phyloP scores from a whole-genome alignment of 768 basidiomycete species.

The Suillus luteus region DNA sequence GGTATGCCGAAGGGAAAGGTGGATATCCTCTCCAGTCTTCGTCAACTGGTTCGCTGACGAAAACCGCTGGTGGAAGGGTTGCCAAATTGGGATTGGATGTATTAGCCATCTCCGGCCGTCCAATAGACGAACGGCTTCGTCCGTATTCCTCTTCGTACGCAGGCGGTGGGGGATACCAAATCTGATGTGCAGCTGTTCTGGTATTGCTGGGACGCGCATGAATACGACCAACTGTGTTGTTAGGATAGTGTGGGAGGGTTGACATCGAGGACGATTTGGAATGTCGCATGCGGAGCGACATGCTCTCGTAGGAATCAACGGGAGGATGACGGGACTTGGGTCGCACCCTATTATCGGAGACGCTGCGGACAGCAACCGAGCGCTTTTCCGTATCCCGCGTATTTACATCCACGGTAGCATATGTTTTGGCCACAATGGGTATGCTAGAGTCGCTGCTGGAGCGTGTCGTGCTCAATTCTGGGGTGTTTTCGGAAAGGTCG shows the following conservation, averaged over 20 bases:
- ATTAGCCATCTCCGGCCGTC: conserved; percentile 17
- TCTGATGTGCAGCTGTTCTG: conserved; percentile 38
- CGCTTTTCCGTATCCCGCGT: conserved; percentile 15
- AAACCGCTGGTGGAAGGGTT: conserved; percentile 7
- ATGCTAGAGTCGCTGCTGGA: conserved; percentile 19
- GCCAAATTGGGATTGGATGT: conserved; percentile 10
- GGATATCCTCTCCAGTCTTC: conserved; percentile 78
- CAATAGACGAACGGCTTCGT: conserved; percentile 20
- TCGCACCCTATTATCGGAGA: conserved; percentile 20
- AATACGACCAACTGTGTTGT: conserved; percentile 23
- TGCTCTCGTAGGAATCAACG: conserved; percentile 12
- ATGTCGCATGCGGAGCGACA: conserved; percentile 15
- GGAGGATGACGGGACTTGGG: conserved; percentile 9
- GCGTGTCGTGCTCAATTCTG: conserved; percentile 6
- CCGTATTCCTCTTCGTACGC: conserved; percentile 42
- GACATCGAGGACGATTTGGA: conserved; percentile 21
- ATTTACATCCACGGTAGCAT: conserved; percentile 11
- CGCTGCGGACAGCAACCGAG: conserved; percentile 20
- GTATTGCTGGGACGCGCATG: conserved; percentile 27
- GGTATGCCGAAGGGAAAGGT: conserved; percentile 76
- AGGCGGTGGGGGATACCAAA: conserved; percentile 64
- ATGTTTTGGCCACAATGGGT: conserved; percentile 16
- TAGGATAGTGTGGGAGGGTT: conserved; percentile 27
- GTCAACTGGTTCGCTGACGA: conserved; percentile 34
- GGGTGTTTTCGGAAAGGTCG: conserved; percentile 12